phyloP scores from a whole-genome alignment of 306 rosid species.

The Vicia sativa region DNA sequence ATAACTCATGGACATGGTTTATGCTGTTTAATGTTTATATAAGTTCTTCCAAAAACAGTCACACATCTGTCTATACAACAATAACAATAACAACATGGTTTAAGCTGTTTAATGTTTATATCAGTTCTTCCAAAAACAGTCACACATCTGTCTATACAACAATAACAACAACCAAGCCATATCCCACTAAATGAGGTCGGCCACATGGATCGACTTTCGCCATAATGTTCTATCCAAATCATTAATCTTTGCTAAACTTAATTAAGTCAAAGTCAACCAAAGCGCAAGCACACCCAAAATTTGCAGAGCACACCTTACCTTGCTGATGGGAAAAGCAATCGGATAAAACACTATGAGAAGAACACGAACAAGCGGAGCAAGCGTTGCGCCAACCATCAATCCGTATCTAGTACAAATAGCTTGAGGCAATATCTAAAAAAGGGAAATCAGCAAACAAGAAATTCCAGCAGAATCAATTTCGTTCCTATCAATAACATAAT shows the following conservation, averaged over 20 bases:
- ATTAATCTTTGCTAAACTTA: too few relatives aligned
- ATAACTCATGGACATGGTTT: background rate
- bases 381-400: constrained; percentile 76
- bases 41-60: background rate
- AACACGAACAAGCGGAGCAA: constrained; percentile 91
- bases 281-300: background rate
- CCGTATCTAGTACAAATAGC: constrained; percentile 93
- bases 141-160: background rate
- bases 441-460: background rate
- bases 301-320: constrained; percentile 50
- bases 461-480: too few relatives aligned
- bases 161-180: too few relatives aligned
- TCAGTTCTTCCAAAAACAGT: too few relatives aligned
- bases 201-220: too few relatives aligned
- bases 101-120: too few relatives aligned
- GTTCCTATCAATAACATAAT: too few relatives aligned
- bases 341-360: constrained; percentile 83
- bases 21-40: background rate
- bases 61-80: too few relatives aligned
- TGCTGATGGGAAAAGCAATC: constrained; percentile 87
- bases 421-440: constrained; percentile 85
- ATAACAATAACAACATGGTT: too few relatives aligned
- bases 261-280: too few relatives aligned
- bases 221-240: too few relatives aligned
- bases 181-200: too few relatives aligned